Evolutionary conservation across 768 basidiomycete species (phyloP), one percentile per base, ranked within the genome.

Genomic region (Lepiota venenata): DNA sequence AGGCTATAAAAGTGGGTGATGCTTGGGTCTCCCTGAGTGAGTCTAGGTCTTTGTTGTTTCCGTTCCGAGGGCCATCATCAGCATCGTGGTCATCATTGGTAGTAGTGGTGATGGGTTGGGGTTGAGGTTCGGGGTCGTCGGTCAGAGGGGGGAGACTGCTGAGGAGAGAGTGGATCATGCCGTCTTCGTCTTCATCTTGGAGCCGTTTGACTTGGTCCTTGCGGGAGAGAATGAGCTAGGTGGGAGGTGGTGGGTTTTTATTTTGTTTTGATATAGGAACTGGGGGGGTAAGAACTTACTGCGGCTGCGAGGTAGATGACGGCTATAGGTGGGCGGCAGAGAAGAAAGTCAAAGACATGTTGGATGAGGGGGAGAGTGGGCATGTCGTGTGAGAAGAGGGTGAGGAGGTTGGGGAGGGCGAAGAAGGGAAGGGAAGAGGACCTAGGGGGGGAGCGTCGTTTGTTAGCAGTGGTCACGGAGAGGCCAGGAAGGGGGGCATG

Each of bases 361-460:
- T 96, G 93, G 22, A 93, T 88, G 37, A 94, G 83, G 4, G 87
- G 80, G n/a, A 96, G 78, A 2, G 89, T 90, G 7, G 94, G 91
- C 53, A 93, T 79, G 61, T 97, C 93, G 66, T 98, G 94, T 10
- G 94, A 85, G 71, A 98, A 93, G 27, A 96, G 79, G 0, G 93
- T 96, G 32, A 98, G 74, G 29, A 97, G 81, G 70, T 93, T 91
- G 3, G 93, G 91, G 15, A 98, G 79, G 0, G 93, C 91, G 65
- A 88, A 91, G 64, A 93, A 96, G 0, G 94, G 94, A 1, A 95
- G 75, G 0, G 89, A 90, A 0, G 89, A 82, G 22, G 77, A 81
- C 49, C 88, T 91, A 20, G 43, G 57, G 38, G 32, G 39, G 35
- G n/a, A n/a, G n/a, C n/a, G n/a, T n/a, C n/a, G n/a, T n/a, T 37